Conservation (phyloP, 2,329 filamentous ascomycete genomes). For the Neofusicoccum ribis region DNA sequence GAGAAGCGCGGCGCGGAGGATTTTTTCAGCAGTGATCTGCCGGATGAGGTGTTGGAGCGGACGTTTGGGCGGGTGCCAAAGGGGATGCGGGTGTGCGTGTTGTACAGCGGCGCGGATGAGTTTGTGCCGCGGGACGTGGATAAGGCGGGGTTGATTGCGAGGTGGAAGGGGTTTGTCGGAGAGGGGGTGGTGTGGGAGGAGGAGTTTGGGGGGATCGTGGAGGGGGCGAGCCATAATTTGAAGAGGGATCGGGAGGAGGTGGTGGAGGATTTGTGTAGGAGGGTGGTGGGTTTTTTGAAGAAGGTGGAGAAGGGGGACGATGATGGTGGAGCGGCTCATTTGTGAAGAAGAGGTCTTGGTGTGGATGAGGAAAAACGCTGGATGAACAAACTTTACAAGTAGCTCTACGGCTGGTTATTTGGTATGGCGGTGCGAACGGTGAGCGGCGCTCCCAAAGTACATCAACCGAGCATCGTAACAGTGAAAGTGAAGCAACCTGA, state of each 20-base stretch:
- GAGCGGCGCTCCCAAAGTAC: no score
- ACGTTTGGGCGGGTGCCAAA: conserved; percentile 66
- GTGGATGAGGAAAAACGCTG: no score
- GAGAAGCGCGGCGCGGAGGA: conserved; percentile 72
- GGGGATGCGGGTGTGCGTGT: conserved; percentile 54
- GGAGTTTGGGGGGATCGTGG: conserved; percentile 49
- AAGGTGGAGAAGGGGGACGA: conserved; percentile 16
- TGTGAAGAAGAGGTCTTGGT: background rate
- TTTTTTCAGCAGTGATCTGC: conserved; percentile 81
- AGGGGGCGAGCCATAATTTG: conserved; percentile 54
- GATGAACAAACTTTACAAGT: no score
- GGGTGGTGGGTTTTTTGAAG: conserved; percentile 53
- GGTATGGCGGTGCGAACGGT: no score
- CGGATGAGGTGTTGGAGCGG: conserved; percentile 54
- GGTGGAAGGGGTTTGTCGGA: conserved; percentile 54
- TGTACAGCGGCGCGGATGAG: conserved; percentile 68
- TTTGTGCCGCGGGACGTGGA: conserved; percentile 61
- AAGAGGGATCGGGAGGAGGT: conserved; percentile 49
- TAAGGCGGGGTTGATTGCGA: conserved; percentile 57
- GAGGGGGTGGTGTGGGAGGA: conserved; percentile 51
- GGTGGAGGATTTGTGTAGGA: conserved; percentile 50
- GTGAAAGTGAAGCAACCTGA: no score
- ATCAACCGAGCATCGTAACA: no score
- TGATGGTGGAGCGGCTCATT: background rate
- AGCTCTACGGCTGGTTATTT: no score